Conservation (phyloP, 2,329 filamentous ascomycete genomes). For the Proliferodiscus dingleyae region DNA sequence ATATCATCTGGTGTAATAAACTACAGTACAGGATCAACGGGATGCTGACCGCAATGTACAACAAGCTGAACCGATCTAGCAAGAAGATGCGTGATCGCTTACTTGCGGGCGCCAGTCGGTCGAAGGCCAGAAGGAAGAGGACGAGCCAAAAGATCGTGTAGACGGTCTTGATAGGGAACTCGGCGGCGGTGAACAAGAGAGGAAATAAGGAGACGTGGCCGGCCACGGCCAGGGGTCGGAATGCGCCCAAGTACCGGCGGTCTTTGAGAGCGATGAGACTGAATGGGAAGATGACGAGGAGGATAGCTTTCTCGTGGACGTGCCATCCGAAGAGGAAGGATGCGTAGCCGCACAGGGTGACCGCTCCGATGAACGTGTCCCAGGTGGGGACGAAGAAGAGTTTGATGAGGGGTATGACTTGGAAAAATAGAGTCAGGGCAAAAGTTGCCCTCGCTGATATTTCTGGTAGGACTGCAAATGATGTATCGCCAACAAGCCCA, state of each 20-base stretch:
- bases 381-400: slow-evolving; percentile 77
- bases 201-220: slow-evolving; percentile 96
- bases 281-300: slow-evolving; percentile 92
- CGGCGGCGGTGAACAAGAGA: slow-evolving; percentile 82
- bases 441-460: slow-evolving; percentile 79
- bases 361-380: slow-evolving; percentile 82
- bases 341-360: slow-evolving; percentile 90
- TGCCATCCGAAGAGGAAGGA: slow-evolving; percentile 99
- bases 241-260: slow-evolving; percentile 84
- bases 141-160: slow-evolving; percentile 93
- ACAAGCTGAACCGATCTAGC: slow-evolving; percentile 81
- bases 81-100: slow-evolving; percentile 77
- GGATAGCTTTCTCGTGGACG: slow-evolving; percentile 94
- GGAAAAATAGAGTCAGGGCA: slow-evolving; percentile 73
- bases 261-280: slow-evolving; percentile 87
- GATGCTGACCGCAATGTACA: slow-evolving; percentile 87
- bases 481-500: slow-evolving; percentile 86
- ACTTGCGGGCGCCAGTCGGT: slow-evolving; percentile 79
- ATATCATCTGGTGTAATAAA: slow-evolving; percentile 74
- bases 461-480: slow-evolving; percentile 89
- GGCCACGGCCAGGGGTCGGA: slow-evolving; percentile 84
- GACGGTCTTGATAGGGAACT: slow-evolving; percentile 89
- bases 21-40: slow-evolving; percentile 88
- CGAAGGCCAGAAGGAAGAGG: slow-evolving; percentile 79
- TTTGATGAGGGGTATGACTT: slow-evolving; percentile 73